phyloP scores from a whole-genome alignment of 768 basidiomycete species.

The Amanita thiersii region DNA sequence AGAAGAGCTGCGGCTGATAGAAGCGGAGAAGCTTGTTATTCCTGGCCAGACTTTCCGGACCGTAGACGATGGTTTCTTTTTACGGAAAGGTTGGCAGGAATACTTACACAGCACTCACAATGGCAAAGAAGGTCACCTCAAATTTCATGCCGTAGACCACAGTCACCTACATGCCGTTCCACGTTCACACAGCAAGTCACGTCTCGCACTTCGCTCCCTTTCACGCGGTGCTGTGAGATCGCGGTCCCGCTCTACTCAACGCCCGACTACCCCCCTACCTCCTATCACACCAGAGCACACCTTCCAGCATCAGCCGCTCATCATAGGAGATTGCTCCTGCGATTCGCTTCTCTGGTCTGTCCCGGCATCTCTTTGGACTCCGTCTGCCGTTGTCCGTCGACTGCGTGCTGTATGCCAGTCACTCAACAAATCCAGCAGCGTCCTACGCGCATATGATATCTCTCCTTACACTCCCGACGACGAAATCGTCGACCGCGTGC shows the following conservation, averaged over 20 bases:
- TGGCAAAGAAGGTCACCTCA: constrained; percentile 13
- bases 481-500: constrained; percentile 57
- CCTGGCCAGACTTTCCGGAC: constrained; percentile 43
- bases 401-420: constrained; percentile 72
- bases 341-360: constrained; percentile 60
- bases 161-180: constrained; percentile 4
- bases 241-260: constrained; percentile 17
- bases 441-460: constrained; percentile 71
- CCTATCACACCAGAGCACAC: constrained; percentile 15
- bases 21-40: constrained; percentile 48
- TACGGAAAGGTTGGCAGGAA: constrained; percentile 52
- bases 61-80: constrained; percentile 65
- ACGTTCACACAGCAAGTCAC: constrained; percentile 1
- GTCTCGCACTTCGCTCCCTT: not conserved
- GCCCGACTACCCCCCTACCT: constrained; percentile 11
- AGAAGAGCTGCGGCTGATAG: constrained; percentile 55
- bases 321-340: constrained; percentile 65
- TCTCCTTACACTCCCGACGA: constrained; percentile 49
- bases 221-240: constrained; percentile 9
- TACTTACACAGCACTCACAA: constrained; percentile 31
- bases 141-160: constrained; percentile 10
- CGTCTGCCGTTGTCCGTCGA: constrained; percentile 52
- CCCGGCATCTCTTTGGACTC: constrained; percentile 55
- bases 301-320: constrained; percentile 48
- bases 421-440: constrained; percentile 46